Percentiles rank a stretch among this genome's conserved stretches.
Evolutionary conservation across 768 basidiomycete genomes (phyloP).

Genomic region (Phaeotremella fagi): DNA sequence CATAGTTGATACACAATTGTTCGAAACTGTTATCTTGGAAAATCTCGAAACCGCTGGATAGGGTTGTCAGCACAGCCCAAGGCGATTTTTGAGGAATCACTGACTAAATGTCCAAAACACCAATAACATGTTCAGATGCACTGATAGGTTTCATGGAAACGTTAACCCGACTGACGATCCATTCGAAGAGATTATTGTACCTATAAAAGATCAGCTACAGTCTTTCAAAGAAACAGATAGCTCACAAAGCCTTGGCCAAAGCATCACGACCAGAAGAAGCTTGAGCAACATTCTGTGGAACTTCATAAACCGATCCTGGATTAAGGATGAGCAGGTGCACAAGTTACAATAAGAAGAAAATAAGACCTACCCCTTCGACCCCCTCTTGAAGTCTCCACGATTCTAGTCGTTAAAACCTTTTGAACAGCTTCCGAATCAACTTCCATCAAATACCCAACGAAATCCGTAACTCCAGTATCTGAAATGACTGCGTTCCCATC

Average conservation of each 20-base stretch:
- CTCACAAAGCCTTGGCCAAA: conserved; percentile 74
- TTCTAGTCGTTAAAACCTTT: conserved; percentile 76
- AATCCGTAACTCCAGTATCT: conserved; percentile 87
- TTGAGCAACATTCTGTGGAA: conserved; percentile 84
- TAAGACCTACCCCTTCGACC: conserved; percentile 65
- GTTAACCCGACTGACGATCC: conserved; percentile 96
- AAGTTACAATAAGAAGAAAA: not conserved
- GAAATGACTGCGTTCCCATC: conserved; percentile 78
- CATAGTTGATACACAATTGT: conserved; percentile 99
- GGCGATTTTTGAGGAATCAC: conserved; percentile 6
- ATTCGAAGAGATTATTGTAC: conserved; percentile 97
- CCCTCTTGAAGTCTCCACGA: conserved; percentile 88
- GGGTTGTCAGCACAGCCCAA: not conserved
- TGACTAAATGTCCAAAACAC: conserved; percentile 89
- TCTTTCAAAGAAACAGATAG: not conserved
- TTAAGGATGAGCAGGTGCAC: not conserved
- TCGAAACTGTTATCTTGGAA: conserved; percentile 55
- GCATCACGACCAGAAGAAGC: conserved; percentile 85
- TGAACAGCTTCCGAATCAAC: conserved; percentile 70
- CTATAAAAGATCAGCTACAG: conserved; percentile 1
- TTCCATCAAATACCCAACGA: conserved; percentile 91
- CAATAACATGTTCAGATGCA: conserved; percentile 73
- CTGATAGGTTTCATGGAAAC: conserved; percentile 87
- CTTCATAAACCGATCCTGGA: conserved; percentile 80
- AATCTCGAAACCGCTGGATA: conserved; percentile 77